Percentiles rank a stretch among this genome's conserved stretches.
Conservation (phyloP, 2,329 filamentous ascomycete species). For the Amylocarpus encephaloides region DNA sequence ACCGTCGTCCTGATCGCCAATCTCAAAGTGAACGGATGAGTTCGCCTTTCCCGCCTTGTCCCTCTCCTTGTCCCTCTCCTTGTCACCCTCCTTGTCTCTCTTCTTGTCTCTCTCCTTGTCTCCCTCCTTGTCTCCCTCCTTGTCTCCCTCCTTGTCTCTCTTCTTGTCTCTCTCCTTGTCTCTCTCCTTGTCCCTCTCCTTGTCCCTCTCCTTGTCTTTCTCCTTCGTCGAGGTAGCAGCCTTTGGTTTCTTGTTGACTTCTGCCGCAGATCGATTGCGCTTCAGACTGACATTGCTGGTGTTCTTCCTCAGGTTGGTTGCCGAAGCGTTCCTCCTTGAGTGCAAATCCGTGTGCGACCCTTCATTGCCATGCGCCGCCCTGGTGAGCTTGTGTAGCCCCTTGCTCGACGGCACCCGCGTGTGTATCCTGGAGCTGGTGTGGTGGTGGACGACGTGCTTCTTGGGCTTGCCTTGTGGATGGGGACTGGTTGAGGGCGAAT, state of each 20-base stretch:
- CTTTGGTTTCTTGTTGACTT: constrained; percentile 46
- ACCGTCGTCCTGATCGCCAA: constrained; percentile 50
- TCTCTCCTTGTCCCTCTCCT: constrained; percentile 39
- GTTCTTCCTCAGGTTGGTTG: constrained; percentile 38
- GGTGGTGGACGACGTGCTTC: constrained; percentile 27
- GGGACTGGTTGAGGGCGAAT: constrained; percentile 19
- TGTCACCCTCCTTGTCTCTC: constrained; percentile 39
- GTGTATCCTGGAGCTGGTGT: constrained; percentile 19
- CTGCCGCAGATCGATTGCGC: constrained; percentile 54
- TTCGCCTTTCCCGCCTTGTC: constrained; percentile 45
- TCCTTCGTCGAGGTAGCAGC: constrained; percentile 30
- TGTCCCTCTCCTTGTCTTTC: constrained; percentile 35
- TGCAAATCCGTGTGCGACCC: constrained; percentile 26
- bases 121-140: constrained; percentile 38
- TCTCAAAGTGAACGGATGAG: constrained; percentile 56
- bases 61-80: too few species aligned
- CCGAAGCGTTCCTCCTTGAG: constrained; percentile 23
- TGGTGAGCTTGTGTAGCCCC: constrained; percentile 26
- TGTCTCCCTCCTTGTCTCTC: constrained; percentile 38
- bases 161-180: constrained; percentile 42
- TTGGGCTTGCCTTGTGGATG: constrained; percentile 25
- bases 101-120: constrained; percentile 40
- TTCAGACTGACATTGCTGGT: constrained; percentile 49
- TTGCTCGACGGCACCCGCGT: constrained; percentile 28
- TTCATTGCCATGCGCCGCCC: constrained; percentile 23